Base-by-base conservation (phyloP, 2,329 filamentous ascomycete genomes). In the Paramyrothecium sp. region DNA sequence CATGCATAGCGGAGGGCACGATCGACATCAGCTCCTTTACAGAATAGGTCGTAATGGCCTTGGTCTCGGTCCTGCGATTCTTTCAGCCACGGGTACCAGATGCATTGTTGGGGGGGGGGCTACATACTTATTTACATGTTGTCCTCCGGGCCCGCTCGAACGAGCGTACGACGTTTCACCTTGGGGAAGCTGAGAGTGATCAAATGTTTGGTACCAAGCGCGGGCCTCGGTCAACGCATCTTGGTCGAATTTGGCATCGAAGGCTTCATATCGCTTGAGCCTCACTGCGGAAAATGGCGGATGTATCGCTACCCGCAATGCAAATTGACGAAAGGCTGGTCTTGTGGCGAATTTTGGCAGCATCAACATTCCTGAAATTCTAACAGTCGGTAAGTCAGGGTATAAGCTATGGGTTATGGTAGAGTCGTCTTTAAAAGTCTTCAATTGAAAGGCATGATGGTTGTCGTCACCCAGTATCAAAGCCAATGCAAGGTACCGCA, bases 61-160 rank as follows among this genome's bases (percentile, higher is more conserved):
- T 87, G 53, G 77, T 81, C 69, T 87, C 84, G 0, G 84, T 87
- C 59, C 83, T 86, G n/a, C 41, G 47, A 33, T 12, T 12, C 26
- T 20, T 78, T 82, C 11, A 80, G 75, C 12, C 75, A 75, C 60
- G 69, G 78, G 5, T 61, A 71, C 8, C 73, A 76, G 46, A 69
- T 70, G 51, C 65, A 70, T 13, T 77, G 78, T 16, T 78, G 58
- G 1, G 22, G 20, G 26, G 12, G 23, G 19, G 41, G 20, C 22
- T 53, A 21, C 78, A 54, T 65, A 86, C 84, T 86, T 87, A 66
- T 87, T 87, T 33, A 86, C 83, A 64, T 87, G 82, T 62, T 87
- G 84, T 2, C 84, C 84, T 13, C 84, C 84, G 2, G 84, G 83
- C 0, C 84, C 84, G 62, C 82, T 85, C 3, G 84, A 86, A n/a